Evolutionary conservation across 2,329 filamentous ascomycete genomes (phyloP).

Genomic region (Allantophomopsis cytisporea): DNA sequence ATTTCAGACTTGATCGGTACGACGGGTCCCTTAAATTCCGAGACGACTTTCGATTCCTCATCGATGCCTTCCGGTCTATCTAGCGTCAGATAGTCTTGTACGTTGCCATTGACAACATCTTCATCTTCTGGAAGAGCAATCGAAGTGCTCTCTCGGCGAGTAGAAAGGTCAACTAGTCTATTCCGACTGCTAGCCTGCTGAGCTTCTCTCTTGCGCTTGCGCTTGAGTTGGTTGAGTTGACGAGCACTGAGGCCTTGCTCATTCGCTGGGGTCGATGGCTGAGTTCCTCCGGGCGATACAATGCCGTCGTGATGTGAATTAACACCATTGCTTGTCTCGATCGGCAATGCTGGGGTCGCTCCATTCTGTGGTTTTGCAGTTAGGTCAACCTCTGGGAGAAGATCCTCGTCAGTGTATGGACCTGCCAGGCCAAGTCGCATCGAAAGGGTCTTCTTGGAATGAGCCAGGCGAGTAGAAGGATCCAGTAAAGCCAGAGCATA

Average conservation of each 20-base stretch:
- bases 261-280: conserved; percentile 29
- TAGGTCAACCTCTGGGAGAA: conserved; percentile 54
- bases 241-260: conserved; percentile 74
- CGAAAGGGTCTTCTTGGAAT: conserved; percentile 80
- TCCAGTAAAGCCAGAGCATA: conserved; percentile 73
- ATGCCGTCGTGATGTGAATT: conserved; percentile 28
- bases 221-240: conserved; percentile 87
- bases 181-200: conserved; percentile 84
- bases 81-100: conserved; percentile 79
- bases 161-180: conserved; percentile 75
- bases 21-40: conserved; percentile 82
- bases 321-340: conserved; percentile 21
- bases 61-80: conserved; percentile 68
- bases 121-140: conserved; percentile 50
- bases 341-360: conserved; percentile 5
- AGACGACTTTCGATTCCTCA: conserved; percentile 83
- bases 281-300: conserved; percentile 11
- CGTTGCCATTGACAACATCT: conserved; percentile 41
- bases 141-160: conserved; percentile 29
- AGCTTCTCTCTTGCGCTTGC: conserved; percentile 82
- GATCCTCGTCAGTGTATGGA: conserved; percentile 73
- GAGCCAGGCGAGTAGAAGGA: conserved; percentile 63
- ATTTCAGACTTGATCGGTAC: conserved; percentile 77
- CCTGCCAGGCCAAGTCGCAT: conserved; percentile 75
- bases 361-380: conserved; percentile 16